Conservation (phyloP, 1,284 basidiomycete genomes). For the Cryptococcus deneoformans region DNA sequence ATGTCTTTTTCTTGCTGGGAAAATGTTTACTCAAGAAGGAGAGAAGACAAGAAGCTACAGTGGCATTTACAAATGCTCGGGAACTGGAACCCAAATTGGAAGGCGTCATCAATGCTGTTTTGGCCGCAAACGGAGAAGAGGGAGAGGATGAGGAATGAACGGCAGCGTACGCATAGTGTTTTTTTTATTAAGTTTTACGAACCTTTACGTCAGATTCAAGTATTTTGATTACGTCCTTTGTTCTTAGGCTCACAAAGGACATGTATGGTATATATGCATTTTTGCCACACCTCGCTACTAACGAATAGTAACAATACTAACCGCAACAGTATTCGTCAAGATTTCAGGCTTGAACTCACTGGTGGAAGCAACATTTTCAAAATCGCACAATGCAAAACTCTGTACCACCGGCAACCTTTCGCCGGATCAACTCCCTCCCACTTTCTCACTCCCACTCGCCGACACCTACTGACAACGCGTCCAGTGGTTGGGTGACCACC, state of each 20-base stretch:
- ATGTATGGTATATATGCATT: slow-evolving; percentile 1
- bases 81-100: slow-evolving; percentile 60
- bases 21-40: slow-evolving; percentile 79
- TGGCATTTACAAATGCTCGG: slow-evolving; percentile 78
- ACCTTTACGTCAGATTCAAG: too few relatives aligned
- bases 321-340: too few relatives aligned
- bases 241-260: slow-evolving; percentile 5
- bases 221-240: slow-evolving; percentile 4
- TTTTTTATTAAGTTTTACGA: background rate
- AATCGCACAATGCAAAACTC: background rate
- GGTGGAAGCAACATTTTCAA: background rate
- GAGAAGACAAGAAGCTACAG: slow-evolving; percentile 71
- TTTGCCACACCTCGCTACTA: background rate
- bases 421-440: background rate
- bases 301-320: background rate
- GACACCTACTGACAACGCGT: slow-evolving; percentile 6
- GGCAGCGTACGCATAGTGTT: background rate
- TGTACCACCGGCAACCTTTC: background rate
- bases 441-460: background rate
- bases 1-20: slow-evolving; percentile 92
- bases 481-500: slow-evolving; percentile 14
- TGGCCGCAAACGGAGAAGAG: slow-evolving; percentile 40
- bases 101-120: slow-evolving; percentile 41
- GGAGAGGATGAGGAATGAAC: slow-evolving; percentile 54
- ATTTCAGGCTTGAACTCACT: too few relatives aligned